Evolutionary conservation across 805 yeast genomes (phyloP), one percentile per base, ranked within the genome.

Genomic region (Cyberlindnera nakhonratchasimensis): DNA sequence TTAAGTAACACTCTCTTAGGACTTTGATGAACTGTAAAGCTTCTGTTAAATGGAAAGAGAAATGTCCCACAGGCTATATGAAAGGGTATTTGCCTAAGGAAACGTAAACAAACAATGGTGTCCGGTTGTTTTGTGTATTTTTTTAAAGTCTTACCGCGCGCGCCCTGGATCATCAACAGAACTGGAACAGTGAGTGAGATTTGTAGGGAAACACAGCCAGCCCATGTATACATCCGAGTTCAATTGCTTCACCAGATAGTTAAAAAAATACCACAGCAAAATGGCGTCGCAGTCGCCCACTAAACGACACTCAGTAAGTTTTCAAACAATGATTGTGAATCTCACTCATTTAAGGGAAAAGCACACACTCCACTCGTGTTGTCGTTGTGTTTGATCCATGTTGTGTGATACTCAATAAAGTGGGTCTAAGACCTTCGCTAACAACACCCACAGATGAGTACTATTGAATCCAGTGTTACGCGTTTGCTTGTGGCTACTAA

Each of bases 401-500:
- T 13, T 12, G 28, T 14, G 12, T 5, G n/a, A n/a, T n/a, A n/a
- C n/a, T n/a, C n/a, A n/a, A n/a, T n/a, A n/a, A n/a, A n/a, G n/a
- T n/a, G n/a, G n/a, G n/a, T n/a, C n/a, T n/a, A n/a, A n/a, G n/a
- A n/a, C n/a, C n/a, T n/a, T n/a, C n/a, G n/a, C n/a, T 37, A 37
- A 37, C 40, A 21, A 28, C 32, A 8, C 9, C 8, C 29, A 7
- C 10, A 53, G 52, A 55, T 61, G 65, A 67, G 71, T 46, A 77
- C 90, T 9, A 81, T 83, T 39, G 96, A 87, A 57, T 77, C 89
- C 35, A 76, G 90, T 53, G 86, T 85, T 34, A 78, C 95, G 16
- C 65, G 88, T 46, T 71, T 91, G 20, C 71, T 93, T 34, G 90
- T 90, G 28, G 84, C 95, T 1, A 89, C 98, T 0, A 91, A 91